A percentile compares a stretch with the other conserved stretches of the same genome.
Evolutionary conservation across 306 rosid species (phyloP).

Genomic region (Malus domestica): DNA sequence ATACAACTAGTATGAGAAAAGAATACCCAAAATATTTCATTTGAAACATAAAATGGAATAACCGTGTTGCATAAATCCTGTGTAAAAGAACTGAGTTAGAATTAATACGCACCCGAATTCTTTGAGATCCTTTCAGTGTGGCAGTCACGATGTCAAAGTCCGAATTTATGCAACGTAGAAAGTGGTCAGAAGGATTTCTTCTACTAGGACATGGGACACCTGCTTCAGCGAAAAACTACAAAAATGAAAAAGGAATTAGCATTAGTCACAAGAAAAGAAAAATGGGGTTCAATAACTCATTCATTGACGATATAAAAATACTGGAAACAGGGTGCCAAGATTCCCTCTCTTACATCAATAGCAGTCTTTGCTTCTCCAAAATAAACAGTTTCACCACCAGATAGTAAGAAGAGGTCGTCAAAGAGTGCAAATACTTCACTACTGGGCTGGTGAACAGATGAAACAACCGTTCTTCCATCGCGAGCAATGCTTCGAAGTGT

Average conservation of each 20-base stretch:
- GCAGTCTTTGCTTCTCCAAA: constrained; percentile 83
- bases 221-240: constrained; percentile 76
- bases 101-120: constrained; percentile 45
- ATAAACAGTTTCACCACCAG: constrained; percentile 76
- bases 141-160: constrained; percentile 71
- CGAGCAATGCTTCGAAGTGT: constrained; percentile 70
- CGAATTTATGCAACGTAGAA: constrained; percentile 74
- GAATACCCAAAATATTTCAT: background rate
- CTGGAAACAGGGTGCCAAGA: background rate
- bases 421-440: constrained; percentile 85
- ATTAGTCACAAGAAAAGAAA: background rate
- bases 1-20: background rate
- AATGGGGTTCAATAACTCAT: background rate
- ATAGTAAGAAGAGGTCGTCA: constrained; percentile 74
- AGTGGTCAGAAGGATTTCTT: constrained; percentile 86
- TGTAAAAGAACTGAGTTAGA: background rate
- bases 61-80: background rate
- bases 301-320: background rate
- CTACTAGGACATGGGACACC: constrained; percentile 80
- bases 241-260: background rate
- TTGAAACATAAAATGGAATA: background rate
- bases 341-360: constrained; percentile 38
- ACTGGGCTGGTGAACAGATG: constrained; percentile 83
- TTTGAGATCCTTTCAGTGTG: constrained; percentile 76
- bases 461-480: constrained; percentile 71